Evolutionary conservation across 2,329 filamentous ascomycete species (phyloP).

Genomic region (Paecilomyces niveus): DNA sequence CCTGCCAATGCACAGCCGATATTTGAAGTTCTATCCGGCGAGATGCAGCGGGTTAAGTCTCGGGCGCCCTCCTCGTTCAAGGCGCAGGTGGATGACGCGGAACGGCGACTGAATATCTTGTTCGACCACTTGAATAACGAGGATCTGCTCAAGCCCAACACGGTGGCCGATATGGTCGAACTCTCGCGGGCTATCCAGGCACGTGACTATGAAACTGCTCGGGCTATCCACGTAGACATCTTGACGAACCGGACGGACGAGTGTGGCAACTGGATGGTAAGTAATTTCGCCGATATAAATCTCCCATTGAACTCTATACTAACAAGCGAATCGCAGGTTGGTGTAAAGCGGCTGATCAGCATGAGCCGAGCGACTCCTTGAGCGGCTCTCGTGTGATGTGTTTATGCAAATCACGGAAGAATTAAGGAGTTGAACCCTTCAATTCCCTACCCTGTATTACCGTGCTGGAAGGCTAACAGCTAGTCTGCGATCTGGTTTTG

Average conservation of each 20-base stretch:
- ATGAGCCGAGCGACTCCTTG: conserved; percentile 71
- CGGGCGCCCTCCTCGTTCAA: conserved; percentile 83
- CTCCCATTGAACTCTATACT: conserved; percentile 22
- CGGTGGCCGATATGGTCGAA: conserved; percentile 40
- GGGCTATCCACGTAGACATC: conserved; percentile 65
- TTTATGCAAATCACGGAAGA: not conserved
- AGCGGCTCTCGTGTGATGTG: conserved; percentile 5
- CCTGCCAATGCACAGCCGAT: conserved; percentile 67
- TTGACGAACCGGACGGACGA: conserved; percentile 71
- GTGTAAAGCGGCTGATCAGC: conserved; percentile 67
- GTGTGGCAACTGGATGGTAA: conserved; percentile 82
- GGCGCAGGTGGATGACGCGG: conserved; percentile 83
- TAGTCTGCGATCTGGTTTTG: not conserved
- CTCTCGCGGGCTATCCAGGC: conserved; percentile 58
- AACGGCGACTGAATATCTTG: conserved; percentile 85
- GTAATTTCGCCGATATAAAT: conserved; percentile 21
- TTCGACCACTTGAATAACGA: conserved; percentile 97
- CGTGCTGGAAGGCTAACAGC: not conserved
- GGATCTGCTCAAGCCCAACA: conserved; percentile 76
- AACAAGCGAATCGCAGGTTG: conserved; percentile 49
- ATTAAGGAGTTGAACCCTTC: not conserved
- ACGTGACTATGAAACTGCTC: conserved; percentile 62
- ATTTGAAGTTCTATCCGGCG: conserved; percentile 70
- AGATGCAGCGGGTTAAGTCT: conserved; percentile 82
- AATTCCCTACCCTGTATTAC: not conserved